Percentiles rank a stretch among this genome's conserved stretches.
Evolutionary conservation across 768 basidiomycete species (phyloP).

Genomic region (Tulasnella sp.): DNA sequence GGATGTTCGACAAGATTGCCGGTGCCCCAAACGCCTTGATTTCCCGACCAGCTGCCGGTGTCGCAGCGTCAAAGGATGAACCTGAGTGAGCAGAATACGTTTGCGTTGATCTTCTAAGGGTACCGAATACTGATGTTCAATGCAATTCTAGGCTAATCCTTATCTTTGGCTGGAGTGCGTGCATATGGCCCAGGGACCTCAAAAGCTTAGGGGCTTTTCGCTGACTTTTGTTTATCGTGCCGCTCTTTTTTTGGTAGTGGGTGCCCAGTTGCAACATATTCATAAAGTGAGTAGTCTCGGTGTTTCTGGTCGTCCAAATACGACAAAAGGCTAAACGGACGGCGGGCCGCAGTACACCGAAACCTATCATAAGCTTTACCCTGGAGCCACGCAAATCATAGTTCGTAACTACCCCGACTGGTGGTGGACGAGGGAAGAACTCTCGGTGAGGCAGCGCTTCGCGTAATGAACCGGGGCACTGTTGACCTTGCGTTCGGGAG

Average conservation of each 20-base stretch:
- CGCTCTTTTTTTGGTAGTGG: conserved; percentile 8
- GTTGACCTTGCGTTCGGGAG: neutral
- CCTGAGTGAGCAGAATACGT: neutral
- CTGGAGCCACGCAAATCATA: conserved; percentile 14
- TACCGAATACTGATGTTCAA: neutral
- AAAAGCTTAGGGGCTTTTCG: neutral
- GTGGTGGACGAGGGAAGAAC: neutral
- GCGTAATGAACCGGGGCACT: neutral
- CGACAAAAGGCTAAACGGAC: neutral
- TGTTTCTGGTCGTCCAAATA: neutral
- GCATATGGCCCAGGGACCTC: neutral
- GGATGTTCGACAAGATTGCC: neutral
- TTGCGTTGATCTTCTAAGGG: neutral
- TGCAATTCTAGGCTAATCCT: conserved; percentile 10
- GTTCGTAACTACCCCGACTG: neutral
- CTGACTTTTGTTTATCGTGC: neutral
- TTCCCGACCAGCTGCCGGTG: neutral
- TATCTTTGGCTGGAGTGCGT: conserved; percentile 14
- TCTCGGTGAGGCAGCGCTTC: neutral
- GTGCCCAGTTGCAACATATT: conserved; percentile 9
- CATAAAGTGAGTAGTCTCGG: conserved; percentile 2
- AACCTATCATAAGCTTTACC: conserved; percentile 11
- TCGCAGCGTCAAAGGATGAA: neutral
- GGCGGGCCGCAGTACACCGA: conserved; percentile 11
- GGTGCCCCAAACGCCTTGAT: neutral